phyloP scores from a whole-genome alignment of 306 rosid genomes.

The Malus domestica region DNA sequence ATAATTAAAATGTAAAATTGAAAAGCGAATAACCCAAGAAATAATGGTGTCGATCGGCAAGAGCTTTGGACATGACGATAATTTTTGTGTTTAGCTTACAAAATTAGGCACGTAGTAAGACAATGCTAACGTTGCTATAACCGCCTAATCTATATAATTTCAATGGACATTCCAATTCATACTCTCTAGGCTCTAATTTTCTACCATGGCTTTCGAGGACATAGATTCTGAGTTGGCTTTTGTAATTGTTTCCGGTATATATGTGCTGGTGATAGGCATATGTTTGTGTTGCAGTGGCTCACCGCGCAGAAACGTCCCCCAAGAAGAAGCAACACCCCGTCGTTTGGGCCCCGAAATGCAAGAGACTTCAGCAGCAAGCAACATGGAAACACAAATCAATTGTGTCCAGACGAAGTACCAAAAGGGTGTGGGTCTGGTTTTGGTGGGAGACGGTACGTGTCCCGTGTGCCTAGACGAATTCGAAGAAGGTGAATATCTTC shows the following conservation, averaged over 20 bases:
- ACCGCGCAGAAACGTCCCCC: background rate
- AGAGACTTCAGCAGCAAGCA: background rate
- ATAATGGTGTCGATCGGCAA: no score
- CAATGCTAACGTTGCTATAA: constrained; percentile 18
- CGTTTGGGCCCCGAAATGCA: background rate
- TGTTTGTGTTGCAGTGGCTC: background rate
- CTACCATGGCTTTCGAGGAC: background rate
- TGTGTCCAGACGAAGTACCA: constrained; percentile 30
- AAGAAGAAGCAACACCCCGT: background rate
- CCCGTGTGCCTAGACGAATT: constrained; percentile 55
- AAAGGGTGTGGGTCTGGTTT: background rate
- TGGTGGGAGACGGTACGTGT: constrained; percentile 22
- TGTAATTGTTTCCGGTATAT: background rate
- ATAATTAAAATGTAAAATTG: no score
- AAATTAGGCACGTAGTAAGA: background rate
- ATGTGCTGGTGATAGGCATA: background rate
- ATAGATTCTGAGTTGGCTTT: background rate
- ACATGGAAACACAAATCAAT: constrained; percentile 16
- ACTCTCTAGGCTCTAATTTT: background rate
- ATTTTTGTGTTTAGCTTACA: no score
- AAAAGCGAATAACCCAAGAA: no score
- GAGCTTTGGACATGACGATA: background rate
- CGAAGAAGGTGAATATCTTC: constrained; percentile 56
- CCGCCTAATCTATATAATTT: constrained; percentile 9
- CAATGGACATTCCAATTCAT: constrained; percentile 7